Percentiles rank a stretch among this genome's conserved stretches.
Conservation (phyloP, 108 stramenopile genomes). For the Epithemia pelagica region DNA sequence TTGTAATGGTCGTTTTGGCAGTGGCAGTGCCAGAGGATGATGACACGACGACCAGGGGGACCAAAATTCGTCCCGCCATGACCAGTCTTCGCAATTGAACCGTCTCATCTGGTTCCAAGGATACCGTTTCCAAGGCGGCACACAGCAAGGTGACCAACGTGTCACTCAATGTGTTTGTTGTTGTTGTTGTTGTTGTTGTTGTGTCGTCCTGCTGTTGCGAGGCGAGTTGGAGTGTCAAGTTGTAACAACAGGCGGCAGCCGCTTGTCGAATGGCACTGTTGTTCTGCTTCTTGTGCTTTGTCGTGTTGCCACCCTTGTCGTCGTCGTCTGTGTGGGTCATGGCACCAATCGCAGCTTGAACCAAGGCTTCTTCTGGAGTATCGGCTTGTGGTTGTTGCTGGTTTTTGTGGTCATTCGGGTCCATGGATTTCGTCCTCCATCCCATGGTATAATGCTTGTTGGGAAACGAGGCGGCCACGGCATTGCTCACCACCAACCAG, state of each 20-base stretch:
- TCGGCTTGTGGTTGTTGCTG: conserved; percentile 3
- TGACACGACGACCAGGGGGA: neutral
- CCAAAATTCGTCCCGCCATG: conserved; percentile 16
- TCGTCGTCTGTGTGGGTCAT: conserved; percentile 15
- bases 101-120: conserved; percentile 40
- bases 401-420: neutral
- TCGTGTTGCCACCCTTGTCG: conserved; percentile 1
- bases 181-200: neutral
- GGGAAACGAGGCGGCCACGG: conserved; percentile 22
- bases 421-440: neutral
- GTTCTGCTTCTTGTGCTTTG: neutral
- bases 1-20: too few species aligned
- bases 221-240: conserved; percentile 8
- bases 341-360: conserved; percentile 19
- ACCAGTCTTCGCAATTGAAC: conserved; percentile 28
- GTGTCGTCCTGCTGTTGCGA: neutral
- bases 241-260: conserved; percentile 56
- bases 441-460: conserved; percentile 5
- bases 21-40: too few species aligned
- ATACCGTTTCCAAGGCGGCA: conserved; percentile 41
- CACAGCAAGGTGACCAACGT: conserved; percentile 43
- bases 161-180: conserved; percentile 13
- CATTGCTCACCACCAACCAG: conserved; percentile 46
- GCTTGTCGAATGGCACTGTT: conserved; percentile 35
- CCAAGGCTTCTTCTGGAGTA: conserved; percentile 11